Conservation (phyloP, 805 yeast species). For the Starmerella stellata region DNA sequence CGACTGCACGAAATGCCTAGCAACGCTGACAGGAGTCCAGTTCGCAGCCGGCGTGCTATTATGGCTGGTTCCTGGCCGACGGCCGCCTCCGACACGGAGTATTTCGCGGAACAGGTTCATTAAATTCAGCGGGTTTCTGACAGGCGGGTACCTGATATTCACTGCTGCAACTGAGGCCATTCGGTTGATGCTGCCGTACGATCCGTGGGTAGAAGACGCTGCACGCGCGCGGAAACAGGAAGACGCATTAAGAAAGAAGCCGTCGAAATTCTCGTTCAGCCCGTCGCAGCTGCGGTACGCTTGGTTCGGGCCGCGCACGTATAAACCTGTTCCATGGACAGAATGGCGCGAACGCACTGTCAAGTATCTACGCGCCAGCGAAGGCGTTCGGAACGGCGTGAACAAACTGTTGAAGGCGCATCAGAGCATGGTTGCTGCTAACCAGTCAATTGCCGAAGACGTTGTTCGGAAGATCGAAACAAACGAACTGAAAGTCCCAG, state of each 20-base stretch:
- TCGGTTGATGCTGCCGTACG: constrained; percentile 30
- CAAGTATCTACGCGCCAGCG: constrained; percentile 13
- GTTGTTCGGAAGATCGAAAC: constrained; percentile 2
- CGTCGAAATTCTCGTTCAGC: not conserved
- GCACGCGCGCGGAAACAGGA: constrained; percentile 30
- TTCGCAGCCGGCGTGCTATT: constrained; percentile 30
- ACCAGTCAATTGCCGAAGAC: constrained; percentile 2
- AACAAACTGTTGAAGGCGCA: constrained; percentile 1
- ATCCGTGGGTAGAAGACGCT: constrained; percentile 64
- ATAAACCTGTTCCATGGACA: constrained; percentile 30
- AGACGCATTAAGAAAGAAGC: not conserved
- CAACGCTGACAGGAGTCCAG: constrained; percentile 36
- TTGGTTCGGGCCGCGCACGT: constrained; percentile 53
- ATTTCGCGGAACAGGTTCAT: constrained; percentile 20
- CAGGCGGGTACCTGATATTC: constrained; percentile 34
- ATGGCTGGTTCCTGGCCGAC: constrained; percentile 15
- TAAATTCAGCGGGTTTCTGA: constrained; percentile 21
- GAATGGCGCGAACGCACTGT: constrained; percentile 20
- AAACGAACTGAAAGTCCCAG: constrained; percentile 5
- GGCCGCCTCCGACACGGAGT: constrained; percentile 10
- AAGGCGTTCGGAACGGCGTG: constrained; percentile 1
- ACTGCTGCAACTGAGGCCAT: constrained; percentile 40
- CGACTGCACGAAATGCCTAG: constrained; percentile 40
- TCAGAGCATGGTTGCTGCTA: not conserved
- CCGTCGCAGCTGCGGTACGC: constrained; percentile 22